phyloP scores from a whole-genome alignment of 2,329 filamentous ascomycete species.

The Ophiocordyceps camponoti-floridani region DNA sequence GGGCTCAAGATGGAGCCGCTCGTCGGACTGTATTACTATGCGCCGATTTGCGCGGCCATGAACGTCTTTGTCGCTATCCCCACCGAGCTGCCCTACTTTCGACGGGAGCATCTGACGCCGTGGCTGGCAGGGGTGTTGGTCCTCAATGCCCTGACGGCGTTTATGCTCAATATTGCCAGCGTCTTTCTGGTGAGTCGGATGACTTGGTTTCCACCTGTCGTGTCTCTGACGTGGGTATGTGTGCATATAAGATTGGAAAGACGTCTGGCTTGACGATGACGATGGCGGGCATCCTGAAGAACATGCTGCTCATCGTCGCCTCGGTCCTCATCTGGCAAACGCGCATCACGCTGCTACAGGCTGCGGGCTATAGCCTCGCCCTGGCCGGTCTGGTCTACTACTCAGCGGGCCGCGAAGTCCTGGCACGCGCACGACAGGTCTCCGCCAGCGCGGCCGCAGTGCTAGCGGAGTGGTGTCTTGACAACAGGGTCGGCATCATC shows the following conservation, averaged over 20 bases:
- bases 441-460: too few relatives aligned
- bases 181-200: constrained; percentile 77
- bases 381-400: constrained; percentile 31
- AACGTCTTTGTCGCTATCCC: constrained; percentile 54
- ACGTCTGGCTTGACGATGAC: constrained; percentile 76
- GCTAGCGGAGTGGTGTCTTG: too few relatives aligned
- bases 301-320: constrained; percentile 62
- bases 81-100: constrained; percentile 49
- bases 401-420: constrained; percentile 23
- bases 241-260: constrained; percentile 68
- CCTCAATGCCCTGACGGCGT: constrained; percentile 61
- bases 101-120: constrained; percentile 45
- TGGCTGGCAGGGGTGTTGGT: constrained; percentile 52
- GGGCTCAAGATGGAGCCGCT: constrained; percentile 78
- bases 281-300: constrained; percentile 72
- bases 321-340: constrained; percentile 68
- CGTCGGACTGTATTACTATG: constrained; percentile 80
- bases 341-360: constrained; percentile 50
- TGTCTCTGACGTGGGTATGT: too few relatives aligned
- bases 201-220: too few relatives aligned
- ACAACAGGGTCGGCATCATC: too few relatives aligned
- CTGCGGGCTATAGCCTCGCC: constrained; percentile 62
- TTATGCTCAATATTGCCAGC: constrained; percentile 65
- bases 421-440: too few relatives aligned
- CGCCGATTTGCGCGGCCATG: constrained; percentile 67